Percentiles rank a stretch among this genome's conserved stretches.
Conservation (phyloP, 2,329 filamentous ascomycete genomes). For the Aspergillus sp. region DNA sequence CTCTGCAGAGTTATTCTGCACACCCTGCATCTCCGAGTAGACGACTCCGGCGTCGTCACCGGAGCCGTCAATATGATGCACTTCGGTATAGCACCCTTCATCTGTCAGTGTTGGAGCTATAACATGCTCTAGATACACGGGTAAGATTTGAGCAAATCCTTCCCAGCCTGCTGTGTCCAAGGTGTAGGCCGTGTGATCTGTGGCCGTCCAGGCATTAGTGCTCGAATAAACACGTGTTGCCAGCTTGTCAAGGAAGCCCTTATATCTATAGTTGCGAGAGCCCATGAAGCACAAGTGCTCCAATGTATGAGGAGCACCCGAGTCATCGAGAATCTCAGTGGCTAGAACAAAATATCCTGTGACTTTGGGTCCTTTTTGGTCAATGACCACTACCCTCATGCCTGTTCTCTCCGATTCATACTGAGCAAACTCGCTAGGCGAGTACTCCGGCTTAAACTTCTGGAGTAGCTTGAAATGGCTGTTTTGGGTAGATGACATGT, state of each 20-base stretch:
- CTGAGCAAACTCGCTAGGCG: conserved; percentile 82
- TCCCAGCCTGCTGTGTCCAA: conserved; percentile 96
- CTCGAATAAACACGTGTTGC: conserved; percentile 89
- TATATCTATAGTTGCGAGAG: conserved; percentile 90
- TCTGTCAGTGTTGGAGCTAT: conserved; percentile 90
- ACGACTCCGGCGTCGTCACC: conserved; percentile 96
- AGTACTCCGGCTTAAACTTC: conserved; percentile 85
- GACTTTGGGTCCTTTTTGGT: conserved; percentile 91
- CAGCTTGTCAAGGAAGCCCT: conserved; percentile 91
- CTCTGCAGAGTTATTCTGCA: conserved; percentile 80
- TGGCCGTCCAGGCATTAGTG: conserved; percentile 97
- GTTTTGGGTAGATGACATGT: conserved; percentile 57
- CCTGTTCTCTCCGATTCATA: conserved; percentile 95
- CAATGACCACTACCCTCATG: conserved; percentile 89
- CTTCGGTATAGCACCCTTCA: conserved; percentile 89
- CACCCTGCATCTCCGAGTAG: conserved; percentile 98
- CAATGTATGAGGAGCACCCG: conserved; percentile 84
- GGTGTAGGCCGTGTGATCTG: conserved; percentile 94
- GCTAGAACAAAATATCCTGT: conserved; percentile 93
- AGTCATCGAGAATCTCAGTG: conserved; percentile 97
- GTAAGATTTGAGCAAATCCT: conserved; percentile 90
- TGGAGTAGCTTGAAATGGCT: conserved; percentile 79
- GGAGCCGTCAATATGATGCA: conserved; percentile 90
- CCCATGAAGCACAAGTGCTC: conserved; percentile 86
- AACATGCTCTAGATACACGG: conserved; percentile 93